Evolutionary conservation across 1,284 basidiomycete species (phyloP).

Genomic region (Pseudomicrostroma phylloplanum): DNA sequence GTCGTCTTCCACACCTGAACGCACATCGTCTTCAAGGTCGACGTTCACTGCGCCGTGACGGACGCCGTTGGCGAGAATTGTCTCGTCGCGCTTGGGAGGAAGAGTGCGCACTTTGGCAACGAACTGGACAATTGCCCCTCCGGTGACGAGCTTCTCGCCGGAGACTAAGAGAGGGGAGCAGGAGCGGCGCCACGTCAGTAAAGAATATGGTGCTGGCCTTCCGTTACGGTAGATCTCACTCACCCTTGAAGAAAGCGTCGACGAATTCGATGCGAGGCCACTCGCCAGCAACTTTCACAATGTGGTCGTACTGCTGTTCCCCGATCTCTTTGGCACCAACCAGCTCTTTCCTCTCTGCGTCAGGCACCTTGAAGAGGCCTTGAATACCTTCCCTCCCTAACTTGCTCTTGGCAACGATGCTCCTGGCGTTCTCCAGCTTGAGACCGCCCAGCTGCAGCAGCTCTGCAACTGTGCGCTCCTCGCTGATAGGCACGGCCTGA

Average conservation of each 20-base stretch:
- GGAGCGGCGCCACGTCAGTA: constrained; percentile 1
- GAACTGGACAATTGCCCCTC: constrained; percentile 81
- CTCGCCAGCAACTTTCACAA: constrained; percentile 64
- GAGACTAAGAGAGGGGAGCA: constrained; percentile 60
- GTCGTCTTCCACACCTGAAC: constrained; percentile 33
- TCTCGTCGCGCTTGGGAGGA: constrained; percentile 54
- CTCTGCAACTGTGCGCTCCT: constrained; percentile 20
- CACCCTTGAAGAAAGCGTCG: constrained; percentile 80
- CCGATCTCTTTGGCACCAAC: constrained; percentile 27
- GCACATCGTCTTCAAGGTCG: constrained; percentile 51
- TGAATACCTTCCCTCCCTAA: constrained; percentile 36
- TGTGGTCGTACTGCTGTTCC: constrained; percentile 56
- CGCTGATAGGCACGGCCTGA: constrained; percentile 64
- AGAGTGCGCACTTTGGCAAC: constrained; percentile 71
- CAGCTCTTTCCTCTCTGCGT: constrained; percentile 53
- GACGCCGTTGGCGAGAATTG: constrained; percentile 30
- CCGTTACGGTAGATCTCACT: neutral
- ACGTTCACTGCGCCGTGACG: constrained; percentile 25
- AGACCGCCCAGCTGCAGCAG: constrained; percentile 46
- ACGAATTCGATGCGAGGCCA: constrained; percentile 79
- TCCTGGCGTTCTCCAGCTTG: constrained; percentile 22
- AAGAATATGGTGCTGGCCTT: neutral
- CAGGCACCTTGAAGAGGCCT: constrained; percentile 48
- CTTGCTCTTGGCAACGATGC: constrained; percentile 22
- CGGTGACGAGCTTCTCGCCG: constrained; percentile 80